phyloP scores from a whole-genome alignment of 129 eudicot species.

The Artemisia tridentata region DNA sequence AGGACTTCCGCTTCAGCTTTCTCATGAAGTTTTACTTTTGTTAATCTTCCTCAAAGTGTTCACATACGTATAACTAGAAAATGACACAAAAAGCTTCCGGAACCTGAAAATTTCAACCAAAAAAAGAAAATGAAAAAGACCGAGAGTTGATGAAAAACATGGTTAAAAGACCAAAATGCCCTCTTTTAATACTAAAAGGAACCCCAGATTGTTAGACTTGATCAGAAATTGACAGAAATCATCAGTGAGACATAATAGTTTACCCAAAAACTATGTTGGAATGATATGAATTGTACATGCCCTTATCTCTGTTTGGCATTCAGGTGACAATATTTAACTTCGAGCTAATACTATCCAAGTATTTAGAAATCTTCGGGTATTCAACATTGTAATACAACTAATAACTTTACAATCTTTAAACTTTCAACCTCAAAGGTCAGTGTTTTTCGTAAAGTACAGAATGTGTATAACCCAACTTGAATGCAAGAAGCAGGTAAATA shows the following conservation, averaged over 20 bases:
- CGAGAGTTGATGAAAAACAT: background rate
- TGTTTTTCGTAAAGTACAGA: background rate
- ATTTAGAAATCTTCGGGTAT: background rate
- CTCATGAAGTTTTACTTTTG: constrained; percentile 8
- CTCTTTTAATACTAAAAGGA: background rate
- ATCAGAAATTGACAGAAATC: background rate
- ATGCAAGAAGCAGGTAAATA: background rate
- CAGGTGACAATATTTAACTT: too few species aligned
- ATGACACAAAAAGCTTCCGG: constrained; percentile 55
- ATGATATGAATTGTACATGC: too few species aligned
- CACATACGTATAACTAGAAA: constrained; percentile 60
- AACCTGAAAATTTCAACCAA: constrained; percentile 39
- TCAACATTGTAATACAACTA: background rate
- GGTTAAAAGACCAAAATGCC: background rate
- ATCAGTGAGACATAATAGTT: background rate
- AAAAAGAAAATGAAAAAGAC: too few species aligned
- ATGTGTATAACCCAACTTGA: background rate
- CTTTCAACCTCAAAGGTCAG: background rate
- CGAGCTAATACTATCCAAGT: too few species aligned
- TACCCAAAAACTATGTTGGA: background rate
- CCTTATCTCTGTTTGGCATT: too few species aligned
- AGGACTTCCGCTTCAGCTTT: background rate
- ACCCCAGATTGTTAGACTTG: background rate
- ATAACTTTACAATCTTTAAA: background rate
- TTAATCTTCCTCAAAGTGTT: constrained; percentile 55